Evolutionary conservation across 352 stramenopile genomes (phyloP), one percentile per base, ranked within the genome.

Genomic region (Phytophthora nicotianae): DNA sequence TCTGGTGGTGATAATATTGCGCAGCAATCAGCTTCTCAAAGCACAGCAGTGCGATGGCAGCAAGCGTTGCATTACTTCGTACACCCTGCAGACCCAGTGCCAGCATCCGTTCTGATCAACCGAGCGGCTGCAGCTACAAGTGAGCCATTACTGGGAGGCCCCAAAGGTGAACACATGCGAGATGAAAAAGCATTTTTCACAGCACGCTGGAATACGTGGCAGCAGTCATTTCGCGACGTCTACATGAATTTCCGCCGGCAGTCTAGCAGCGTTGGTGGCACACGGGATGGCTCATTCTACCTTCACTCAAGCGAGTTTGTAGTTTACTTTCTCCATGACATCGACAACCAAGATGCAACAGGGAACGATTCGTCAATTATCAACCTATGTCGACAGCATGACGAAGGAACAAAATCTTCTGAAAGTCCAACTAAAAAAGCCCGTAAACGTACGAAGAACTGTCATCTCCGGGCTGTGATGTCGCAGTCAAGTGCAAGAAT

Each of bases 131-230:
- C 47, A n/a, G 37, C 53, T 14, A 73, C 68, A 43, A 71, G 24
- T 29, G 63, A 81, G 5, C 21, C 52, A 7, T 62, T 73, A n/a
- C n/a, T 61, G 3, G 58, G 59, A 40, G 29, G 58, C 3, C 48
- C 41, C 0, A 75, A 75, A 35, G 58, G 58, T 5, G 56, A 79
- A 3, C 65, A 74, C 4, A 74, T 75, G 32, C 81, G 74, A 13
- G 77, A 87, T 41, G 79, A 87, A 37, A 77, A 87, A 23, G 65
- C 69, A 14, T 93, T 89, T 50, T 87, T 88, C n/a, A 65, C 69
- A 11, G 53, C 78, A 7, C 71, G 84, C 1, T 79, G 87, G 54
- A 65, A 75, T 13, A 72, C 74, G 4, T 93, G 84, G 84, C 82
- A 91, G 50, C 72, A 85, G 21, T 67, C 82, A 17, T 89, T 93